Evolutionary conservation across 495 filamentous ascomycete genomes (phyloP).

Genomic region (Parathielavia appendiculata): DNA sequence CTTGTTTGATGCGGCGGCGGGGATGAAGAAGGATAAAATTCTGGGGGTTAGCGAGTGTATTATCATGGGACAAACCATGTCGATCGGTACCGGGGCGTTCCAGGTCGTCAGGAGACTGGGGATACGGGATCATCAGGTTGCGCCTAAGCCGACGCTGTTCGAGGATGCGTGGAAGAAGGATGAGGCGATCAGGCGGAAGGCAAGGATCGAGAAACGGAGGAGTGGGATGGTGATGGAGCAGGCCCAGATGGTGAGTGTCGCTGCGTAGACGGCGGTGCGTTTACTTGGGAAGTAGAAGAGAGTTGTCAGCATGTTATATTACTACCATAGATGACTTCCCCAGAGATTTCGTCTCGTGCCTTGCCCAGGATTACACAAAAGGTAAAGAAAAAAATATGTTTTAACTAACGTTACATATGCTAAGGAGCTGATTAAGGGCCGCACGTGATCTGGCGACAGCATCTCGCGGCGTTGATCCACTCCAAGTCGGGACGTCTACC

Average conservation of each 20-base stretch:
- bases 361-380: too few species aligned
- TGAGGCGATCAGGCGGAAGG: constrained; percentile 34
- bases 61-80: constrained; percentile 94
- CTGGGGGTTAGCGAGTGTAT: constrained; percentile 96
- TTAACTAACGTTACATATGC: too few species aligned
- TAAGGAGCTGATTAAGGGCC: background rate
- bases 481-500: background rate
- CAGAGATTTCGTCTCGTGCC: too few species aligned
- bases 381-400: too few species aligned
- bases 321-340: background rate
- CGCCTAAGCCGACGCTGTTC: constrained; percentile 62
- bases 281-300: background rate
- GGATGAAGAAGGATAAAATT: constrained; percentile 81
- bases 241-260: constrained; percentile 7
- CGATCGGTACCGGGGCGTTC: constrained; percentile 86
- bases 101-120: constrained; percentile 74
- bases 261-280: background rate
- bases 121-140: constrained; percentile 59
- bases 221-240: constrained; percentile 8
- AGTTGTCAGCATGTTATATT: background rate
- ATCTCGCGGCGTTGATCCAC: background rate
- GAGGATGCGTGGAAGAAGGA: constrained; percentile 64
- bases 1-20: constrained; percentile 88
- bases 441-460: constrained; percentile 27
- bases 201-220: constrained; percentile 21